Base-by-base conservation (phyloP, 495 filamentous ascomycete genomes). In the Penicillium lividum region DNA sequence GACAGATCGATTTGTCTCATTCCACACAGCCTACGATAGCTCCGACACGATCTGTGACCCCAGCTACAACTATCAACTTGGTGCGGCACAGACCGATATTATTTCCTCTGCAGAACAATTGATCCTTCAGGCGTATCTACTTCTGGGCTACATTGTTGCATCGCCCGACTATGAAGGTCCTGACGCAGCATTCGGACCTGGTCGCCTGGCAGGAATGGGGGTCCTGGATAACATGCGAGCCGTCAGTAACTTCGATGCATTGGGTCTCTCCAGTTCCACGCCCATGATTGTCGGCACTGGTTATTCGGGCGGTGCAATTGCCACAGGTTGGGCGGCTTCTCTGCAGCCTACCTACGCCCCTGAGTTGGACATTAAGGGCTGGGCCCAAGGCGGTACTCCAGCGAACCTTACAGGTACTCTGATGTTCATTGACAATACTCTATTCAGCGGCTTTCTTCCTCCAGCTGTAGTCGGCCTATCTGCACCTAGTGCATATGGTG, bases 281-380 rank as follows among this genome's bases (percentile, higher is more conserved):
- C 72, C 72, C 3, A 66, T 62, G 55, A 66, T 73, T 47, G 70
- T 73, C 9, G 72, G 68, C 5, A 58, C 56, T 8, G 84, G 83
- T 5, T 86, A 85, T 58, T 82, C 79, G 6, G 83, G 84, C n/a
- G 84, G 83, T 33, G 71, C 76, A 1, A 70, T 85, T 47, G 82
- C 82, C 0, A 80, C 74, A 1, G 80, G 74, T 50, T 84, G 78
- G 71, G 82, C 82, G 0, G 74, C 75, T 9, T 79, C 83, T 58
- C 54, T 85, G 49, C 79, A 82, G 44, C 68, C 66, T 11, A 58
- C 59, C 5, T 86, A 86, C 60, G 82, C 82, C 1, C 77, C 83
- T 1, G 82, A 84, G 40, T 64, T 87, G 3, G 56, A 73, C 29
- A 75, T 86, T 51, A 70, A 67, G 40, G 79, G 81, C 13, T 78